Evolutionary conservation across 1,284 basidiomycete species (phyloP), one percentile per base, ranked within the genome.

Genomic region (Ceratobasidium sp.): DNA sequence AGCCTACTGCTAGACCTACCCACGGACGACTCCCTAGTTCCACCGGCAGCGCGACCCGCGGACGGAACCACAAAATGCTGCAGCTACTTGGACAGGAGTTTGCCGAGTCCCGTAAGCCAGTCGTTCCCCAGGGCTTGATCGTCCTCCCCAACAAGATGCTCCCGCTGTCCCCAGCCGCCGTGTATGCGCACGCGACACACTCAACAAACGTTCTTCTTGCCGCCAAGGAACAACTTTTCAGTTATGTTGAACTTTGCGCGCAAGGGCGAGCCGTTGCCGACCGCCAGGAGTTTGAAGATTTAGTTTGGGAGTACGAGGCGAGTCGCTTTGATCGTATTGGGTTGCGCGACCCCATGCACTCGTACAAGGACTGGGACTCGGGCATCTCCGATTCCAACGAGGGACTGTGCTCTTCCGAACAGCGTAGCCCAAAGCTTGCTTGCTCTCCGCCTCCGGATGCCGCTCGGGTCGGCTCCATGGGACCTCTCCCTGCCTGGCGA

Each of bases 91-190:
- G 64, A 25, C 53, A 55, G 38, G 64, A 67, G 31, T 53, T 43
- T 27, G 64, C 64, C 52, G 64, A 54, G 34, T 54, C 52, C n/a
- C 64, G 40, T 38, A 67, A 67, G 64, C 27, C 64, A n/a, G 32
- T 29, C 42, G 13, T 42, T 22, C 64, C 64, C 4, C 35, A 52
- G 7, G 64, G 50, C 1, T 38, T 67, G 29, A 67, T 67, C 25
- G 64, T 67, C 17, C 50, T 67, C 34, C 64, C 64, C 13, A 53
- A 67, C 64, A 67, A 67, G 64, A 67, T 67, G 29, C 64, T 67
- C n/a, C 64, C 64, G 5, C 42, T 67, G 64, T 38, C 64, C 13
- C 64, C 64, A 10, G 50, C 64, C 17, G 64, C 64, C 1, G 38
- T 67, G 6, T 67, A 54, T 67, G 64, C 64, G 22, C 64, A 67